Evolutionary conservation across 208 protist genomes (phyloP).

Genomic region (Porcisia deanei): DNA sequence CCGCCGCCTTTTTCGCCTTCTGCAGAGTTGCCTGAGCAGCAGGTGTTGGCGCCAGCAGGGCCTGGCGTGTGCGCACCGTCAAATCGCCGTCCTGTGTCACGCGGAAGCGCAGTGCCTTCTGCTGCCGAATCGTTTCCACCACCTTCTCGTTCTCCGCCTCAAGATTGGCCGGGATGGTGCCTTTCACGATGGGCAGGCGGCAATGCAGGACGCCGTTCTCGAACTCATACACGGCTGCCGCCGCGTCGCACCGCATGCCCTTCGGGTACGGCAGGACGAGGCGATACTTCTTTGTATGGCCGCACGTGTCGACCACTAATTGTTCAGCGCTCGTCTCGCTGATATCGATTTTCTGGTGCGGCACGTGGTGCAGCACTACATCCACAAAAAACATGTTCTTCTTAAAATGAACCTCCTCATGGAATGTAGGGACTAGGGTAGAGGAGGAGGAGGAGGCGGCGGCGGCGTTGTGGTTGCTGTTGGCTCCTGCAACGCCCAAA

Average conservation of each 20-base stretch:
- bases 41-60: constrained; percentile 51
- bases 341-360: constrained; percentile 69
- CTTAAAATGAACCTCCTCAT: constrained; percentile 84
- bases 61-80: constrained; percentile 71
- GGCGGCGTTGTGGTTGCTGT: constrained; percentile 9
- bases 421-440: constrained; percentile 50
- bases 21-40: constrained; percentile 24
- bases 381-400: constrained; percentile 72
- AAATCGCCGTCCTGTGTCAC: constrained; percentile 72
- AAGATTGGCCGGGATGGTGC: constrained; percentile 48
- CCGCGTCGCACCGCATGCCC: constrained; percentile 52
- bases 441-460: constrained; percentile 17
- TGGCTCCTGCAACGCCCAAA: background rate
- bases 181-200: constrained; percentile 67
- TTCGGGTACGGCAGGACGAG: constrained; percentile 75
- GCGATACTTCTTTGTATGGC: constrained; percentile 83
- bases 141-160: constrained; percentile 52
- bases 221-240: constrained; percentile 56
- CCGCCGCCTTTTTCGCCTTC: constrained; percentile 27
- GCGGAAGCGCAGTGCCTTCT: constrained; percentile 76
- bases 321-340: constrained; percentile 47
- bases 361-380: constrained; percentile 83
- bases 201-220: constrained; percentile 66
- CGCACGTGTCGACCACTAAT: constrained; percentile 77
- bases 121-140: constrained; percentile 52